These are phyloP conservation scores for Alternaria hordeiaustralica DNA, from an alignment of 2,329 filamentous ascomycete genomes.

Conservation along the genomic window DNA sequence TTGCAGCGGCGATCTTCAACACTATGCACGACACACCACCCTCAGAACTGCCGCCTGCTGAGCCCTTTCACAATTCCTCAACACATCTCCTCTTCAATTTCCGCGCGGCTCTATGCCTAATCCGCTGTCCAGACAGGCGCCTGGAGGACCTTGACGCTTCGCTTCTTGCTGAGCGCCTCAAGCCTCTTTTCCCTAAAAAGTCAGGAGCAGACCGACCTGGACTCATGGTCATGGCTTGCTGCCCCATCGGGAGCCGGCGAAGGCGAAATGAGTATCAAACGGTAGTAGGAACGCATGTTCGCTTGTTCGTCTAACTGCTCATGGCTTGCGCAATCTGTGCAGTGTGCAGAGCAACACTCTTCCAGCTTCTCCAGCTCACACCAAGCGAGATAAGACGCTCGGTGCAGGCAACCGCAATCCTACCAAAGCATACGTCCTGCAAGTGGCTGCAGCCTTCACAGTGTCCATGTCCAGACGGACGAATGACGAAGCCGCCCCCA, in stretches of 20 bases:
- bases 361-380: slow-evolving; percentile 5
- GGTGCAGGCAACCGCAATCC: slow-evolving; percentile 11
- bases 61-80: slow-evolving; percentile 22
- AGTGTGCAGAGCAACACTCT: slow-evolving; percentile 4
- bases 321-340: slow-evolving; percentile 26
- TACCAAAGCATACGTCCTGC: slow-evolving; percentile 26
- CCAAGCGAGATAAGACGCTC: slow-evolving; percentile 40
- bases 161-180: slow-evolving; percentile 31
- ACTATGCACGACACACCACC: slow-evolving; percentile 10
- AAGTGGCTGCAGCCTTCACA: slow-evolving; percentile 13
- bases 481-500: slow-evolving; percentile 16
- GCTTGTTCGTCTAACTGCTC: slow-evolving; percentile 15
- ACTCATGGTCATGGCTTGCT: slow-evolving; percentile 15
- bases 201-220: slow-evolving; percentile 28
- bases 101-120: slow-evolving; percentile 18
- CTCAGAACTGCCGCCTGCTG: slow-evolving; percentile 25
- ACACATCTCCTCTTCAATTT: slow-evolving; percentile 26
- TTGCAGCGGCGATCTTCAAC: slow-evolving; percentile 24
- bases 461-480: slow-evolving; percentile 8
- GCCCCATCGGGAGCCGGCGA: slow-evolving; percentile 21
- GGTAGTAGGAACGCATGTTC: slow-evolving; percentile 38
- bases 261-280: slow-evolving; percentile 36
- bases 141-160: slow-evolving; percentile 21
- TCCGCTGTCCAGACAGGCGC: slow-evolving; percentile 12
- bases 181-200: slow-evolving; percentile 28